Evolutionary conservation across 441 rosid genomes (phyloP), one percentile per base, ranked within the genome.

Genomic region (Theobroma grandiflorum): DNA sequence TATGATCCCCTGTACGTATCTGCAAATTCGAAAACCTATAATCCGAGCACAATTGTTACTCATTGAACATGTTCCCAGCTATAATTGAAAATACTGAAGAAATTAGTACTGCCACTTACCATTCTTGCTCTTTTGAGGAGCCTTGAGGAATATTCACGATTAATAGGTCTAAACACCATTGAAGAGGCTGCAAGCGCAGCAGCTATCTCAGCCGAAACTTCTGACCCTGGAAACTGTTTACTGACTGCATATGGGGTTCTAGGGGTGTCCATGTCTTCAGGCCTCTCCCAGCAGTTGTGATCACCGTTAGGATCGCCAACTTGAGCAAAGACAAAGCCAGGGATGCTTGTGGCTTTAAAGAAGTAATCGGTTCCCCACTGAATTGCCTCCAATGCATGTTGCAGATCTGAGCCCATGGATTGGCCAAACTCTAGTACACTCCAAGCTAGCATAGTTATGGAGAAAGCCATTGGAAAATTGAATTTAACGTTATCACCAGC

Each of bases 241-340:
- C 72, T 84, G 49, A 86, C 84, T 2, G 82, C 85, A 31, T 78
- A 88, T 57, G 85, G 52, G 11, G 85, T 86, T 64, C 88, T 66
- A 4, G 82, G 63, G 0, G 88, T 86, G 82, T 88, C 91, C 91
- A 88, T 88, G 81, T 88, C 88, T 81, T 88, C 89, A 2, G 90
- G 90, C 49, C 90, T 83, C 58, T 86, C 84, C 90, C 90, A 88
- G 79, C 89, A 88, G 67, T 82, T 68, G 83, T 88, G 91, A 58
- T 87, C 89, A 6, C 37, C 58, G 2, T 80, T 11, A 10, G 87
- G 86, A 7, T 87, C 86, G 3, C 89, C 89, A 9, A 87, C 83
- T 66, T 83, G 86, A 15, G 67, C 84, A 11, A 69, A 82, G 14
- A 83, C 81, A 31, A 72, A 1, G 16, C 83, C 82, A 1, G 84